phyloP scores from a whole-genome alignment of 2,329 filamentous ascomycete genomes.

The Apiospora rasikravindrae region DNA sequence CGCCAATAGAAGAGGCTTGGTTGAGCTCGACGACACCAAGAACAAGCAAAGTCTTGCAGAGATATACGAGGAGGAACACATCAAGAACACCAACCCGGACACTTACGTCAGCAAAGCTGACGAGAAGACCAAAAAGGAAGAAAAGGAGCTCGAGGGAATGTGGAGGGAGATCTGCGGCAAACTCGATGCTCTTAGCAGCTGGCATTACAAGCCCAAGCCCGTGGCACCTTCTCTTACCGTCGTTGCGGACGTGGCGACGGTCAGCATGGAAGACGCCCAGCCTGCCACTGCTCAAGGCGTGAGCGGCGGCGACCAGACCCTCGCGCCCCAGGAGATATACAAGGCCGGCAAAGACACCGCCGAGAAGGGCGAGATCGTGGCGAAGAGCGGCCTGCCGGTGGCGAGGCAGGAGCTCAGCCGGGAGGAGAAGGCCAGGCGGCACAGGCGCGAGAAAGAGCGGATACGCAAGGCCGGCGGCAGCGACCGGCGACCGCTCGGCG shows the following conservation, averaged over 20 bases:
- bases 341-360: constrained; percentile 71
- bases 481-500: constrained; percentile 57
- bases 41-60: constrained; percentile 87
- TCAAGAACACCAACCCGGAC: constrained; percentile 76
- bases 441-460: constrained; percentile 85
- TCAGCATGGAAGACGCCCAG: constrained; percentile 94
- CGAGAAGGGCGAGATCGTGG: constrained; percentile 72
- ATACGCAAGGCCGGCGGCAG: constrained; percentile 69
- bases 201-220: constrained; percentile 93
- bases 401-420: constrained; percentile 85
- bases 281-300: constrained; percentile 81
- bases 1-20: constrained; percentile 68
- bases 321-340: constrained; percentile 96
- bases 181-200: constrained; percentile 88
- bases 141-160: constrained; percentile 79
- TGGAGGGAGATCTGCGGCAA: constrained; percentile 83
- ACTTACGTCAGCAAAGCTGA: constrained; percentile 82
- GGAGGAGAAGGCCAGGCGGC: constrained; percentile 79
- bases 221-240: constrained; percentile 82
- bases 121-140: constrained; percentile 81
- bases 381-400: constrained; percentile 78
- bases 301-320: constrained; percentile 69
- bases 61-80: constrained; percentile 91
- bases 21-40: constrained; percentile 87
- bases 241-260: constrained; percentile 87